A percentile compares a stretch with the other conserved stretches of the same genome.
Conservation (phyloP, 257 asterid genomes). For the Solanum medicagineum region DNA sequence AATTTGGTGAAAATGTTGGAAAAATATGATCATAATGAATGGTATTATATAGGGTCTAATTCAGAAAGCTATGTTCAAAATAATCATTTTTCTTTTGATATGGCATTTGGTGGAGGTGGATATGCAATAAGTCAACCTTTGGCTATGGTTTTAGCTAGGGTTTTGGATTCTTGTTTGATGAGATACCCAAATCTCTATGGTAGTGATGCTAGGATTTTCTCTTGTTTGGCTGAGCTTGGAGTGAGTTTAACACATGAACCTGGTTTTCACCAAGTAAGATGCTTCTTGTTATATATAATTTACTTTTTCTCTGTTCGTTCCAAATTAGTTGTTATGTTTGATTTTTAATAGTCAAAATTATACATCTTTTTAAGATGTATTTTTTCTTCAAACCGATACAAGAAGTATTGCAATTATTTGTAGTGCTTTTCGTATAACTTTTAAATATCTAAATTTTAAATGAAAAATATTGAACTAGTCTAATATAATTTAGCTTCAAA, state of each 20-base stretch:
- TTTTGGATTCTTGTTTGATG: slow-evolving; percentile 50
- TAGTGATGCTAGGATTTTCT: slow-evolving; percentile 68
- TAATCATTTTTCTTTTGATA: slow-evolving; percentile 42
- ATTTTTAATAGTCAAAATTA: not conserved
- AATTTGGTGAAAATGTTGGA: slow-evolving; percentile 45
- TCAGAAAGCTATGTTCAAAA: slow-evolving; percentile 75
- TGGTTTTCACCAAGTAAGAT: slow-evolving; percentile 69
- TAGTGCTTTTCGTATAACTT: not conserved
- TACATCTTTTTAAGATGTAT: not conserved
- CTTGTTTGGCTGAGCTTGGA: slow-evolving; percentile 74
- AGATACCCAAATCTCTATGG: slow-evolving; percentile 62
- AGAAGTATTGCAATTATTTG: not conserved
- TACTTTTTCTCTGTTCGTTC: not conserved
- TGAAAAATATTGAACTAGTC: not conserved
- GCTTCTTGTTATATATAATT: not conserved
- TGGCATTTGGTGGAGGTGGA: slow-evolving; percentile 91
- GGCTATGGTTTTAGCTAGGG: slow-evolving; percentile 47
- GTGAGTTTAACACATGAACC: slow-evolving; percentile 52
- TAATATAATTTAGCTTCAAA: not conserved
- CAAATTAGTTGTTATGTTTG: not conserved
- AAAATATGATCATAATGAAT: slow-evolving; percentile 43
- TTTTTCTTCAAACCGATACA: not conserved
- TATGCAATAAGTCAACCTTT: slow-evolving; percentile 56
- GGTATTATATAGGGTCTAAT: slow-evolving; percentile 48
- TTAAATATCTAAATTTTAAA: not conserved